These are phyloP conservation scores for Tarenaya hassleriana DNA, from an alignment of 345 rosid genomes.

Conservation along the genomic window DNA sequence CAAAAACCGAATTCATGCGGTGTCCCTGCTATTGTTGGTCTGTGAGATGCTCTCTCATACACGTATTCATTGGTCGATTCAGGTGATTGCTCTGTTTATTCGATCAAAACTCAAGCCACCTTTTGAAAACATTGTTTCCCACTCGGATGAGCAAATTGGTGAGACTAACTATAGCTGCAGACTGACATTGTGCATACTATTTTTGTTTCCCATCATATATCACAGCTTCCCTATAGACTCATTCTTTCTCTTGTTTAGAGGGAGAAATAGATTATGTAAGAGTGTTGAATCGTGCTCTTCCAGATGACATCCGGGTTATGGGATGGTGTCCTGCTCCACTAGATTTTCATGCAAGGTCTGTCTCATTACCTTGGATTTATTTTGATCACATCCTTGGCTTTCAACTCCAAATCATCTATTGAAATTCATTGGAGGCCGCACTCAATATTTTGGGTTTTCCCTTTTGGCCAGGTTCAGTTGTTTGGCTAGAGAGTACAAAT, in stretches of 20 bases:
- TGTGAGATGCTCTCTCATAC: slow-evolving; percentile 15
- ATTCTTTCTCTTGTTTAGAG: slow-evolving; percentile 29
- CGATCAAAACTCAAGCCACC: slow-evolving; percentile 57
- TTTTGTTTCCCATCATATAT: slow-evolving; percentile 10
- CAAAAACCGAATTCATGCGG: neutral
- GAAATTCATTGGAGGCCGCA: slow-evolving; percentile 9
- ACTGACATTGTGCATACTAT: slow-evolving; percentile 12
- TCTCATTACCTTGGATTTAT: slow-evolving; percentile 10
- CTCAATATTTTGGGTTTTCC: slow-evolving; percentile 14
- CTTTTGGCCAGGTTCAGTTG: slow-evolving; percentile 78
- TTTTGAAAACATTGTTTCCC: slow-evolving; percentile 23
- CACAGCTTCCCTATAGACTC: slow-evolving; percentile 15
- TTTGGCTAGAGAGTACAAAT: slow-evolving; percentile 71
- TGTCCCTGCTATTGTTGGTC: slow-evolving; percentile 1
- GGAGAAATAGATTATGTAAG: slow-evolving; percentile 86
- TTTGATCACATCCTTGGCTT: neutral
- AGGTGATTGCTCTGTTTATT: slow-evolving; percentile 78
- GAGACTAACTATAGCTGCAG: slow-evolving; percentile 23
- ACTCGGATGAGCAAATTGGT: slow-evolving; percentile 35
- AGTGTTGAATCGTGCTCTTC: slow-evolving; percentile 82
- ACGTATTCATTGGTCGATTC: slow-evolving; percentile 28
- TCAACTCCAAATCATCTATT: neutral
- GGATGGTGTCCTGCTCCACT: slow-evolving; percentile 90
- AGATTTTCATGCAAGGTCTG: slow-evolving; percentile 90
- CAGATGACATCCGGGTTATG: slow-evolving; percentile 71